These are phyloP conservation scores for Colletotrichum sp. DNA, from an alignment of 2,329 filamentous ascomycete genomes.

Conservation along the genomic window DNA sequence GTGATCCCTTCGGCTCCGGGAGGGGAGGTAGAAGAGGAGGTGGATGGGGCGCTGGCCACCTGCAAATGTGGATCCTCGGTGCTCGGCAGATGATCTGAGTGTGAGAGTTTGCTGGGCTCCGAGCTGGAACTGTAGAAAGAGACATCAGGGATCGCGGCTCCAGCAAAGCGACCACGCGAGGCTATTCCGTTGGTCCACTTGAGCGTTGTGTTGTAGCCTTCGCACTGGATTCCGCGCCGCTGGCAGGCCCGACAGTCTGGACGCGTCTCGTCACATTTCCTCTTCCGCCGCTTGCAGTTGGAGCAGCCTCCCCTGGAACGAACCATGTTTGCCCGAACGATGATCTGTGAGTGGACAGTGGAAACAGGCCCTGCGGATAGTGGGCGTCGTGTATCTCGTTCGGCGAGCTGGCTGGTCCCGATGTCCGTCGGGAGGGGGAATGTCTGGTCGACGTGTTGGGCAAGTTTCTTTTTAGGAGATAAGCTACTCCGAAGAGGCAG, in stretches of 20 bases:
- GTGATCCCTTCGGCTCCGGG: not conserved
- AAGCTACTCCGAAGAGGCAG: not conserved
- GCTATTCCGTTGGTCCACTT: constrained; percentile 22
- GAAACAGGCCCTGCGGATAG: not conserved
- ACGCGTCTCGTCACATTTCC: constrained; percentile 24
- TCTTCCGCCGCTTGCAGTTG: constrained; percentile 22
- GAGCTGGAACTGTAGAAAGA: not conserved
- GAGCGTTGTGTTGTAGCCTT: constrained; percentile 19
- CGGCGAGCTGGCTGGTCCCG: not conserved
- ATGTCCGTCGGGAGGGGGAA: not conserved
- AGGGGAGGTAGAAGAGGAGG: not conserved
- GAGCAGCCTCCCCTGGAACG: constrained; percentile 21
- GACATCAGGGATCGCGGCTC: constrained; percentile 2
- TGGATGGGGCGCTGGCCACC: not conserved
- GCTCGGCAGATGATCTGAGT: not conserved
- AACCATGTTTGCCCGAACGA: not conserved
- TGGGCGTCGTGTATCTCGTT: not conserved
- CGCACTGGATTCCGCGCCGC: constrained; percentile 15
- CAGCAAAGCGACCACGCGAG: constrained; percentile 18
- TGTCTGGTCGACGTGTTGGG: not conserved
- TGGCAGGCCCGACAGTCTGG: constrained; percentile 20
- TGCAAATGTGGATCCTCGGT: not conserved
- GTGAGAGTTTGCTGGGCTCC: not conserved
- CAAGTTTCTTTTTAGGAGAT: not conserved
- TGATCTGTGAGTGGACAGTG: not conserved